These are phyloP conservation scores for Annulohypoxylon truncatum DNA, from an alignment of 2,329 filamentous ascomycete genomes.

Conservation along the genomic window DNA sequence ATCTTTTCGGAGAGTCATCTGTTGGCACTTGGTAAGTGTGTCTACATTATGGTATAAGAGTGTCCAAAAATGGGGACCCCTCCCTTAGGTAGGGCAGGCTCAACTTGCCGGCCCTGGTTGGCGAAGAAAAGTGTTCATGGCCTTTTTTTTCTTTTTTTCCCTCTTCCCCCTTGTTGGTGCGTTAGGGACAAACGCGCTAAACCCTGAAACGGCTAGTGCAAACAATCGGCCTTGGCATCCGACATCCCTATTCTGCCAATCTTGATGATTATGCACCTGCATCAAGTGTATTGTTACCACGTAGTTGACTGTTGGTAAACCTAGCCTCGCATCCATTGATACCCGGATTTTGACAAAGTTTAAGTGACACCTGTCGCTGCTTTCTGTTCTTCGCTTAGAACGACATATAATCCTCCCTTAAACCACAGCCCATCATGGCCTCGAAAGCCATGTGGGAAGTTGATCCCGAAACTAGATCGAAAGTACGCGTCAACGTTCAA, in stretches of 20 bases:
- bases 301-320: constrained; percentile 17
- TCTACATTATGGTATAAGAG: too few species aligned
- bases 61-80: too few species aligned
- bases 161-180: background rate
- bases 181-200: constrained; percentile 13
- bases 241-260: constrained; percentile 33
- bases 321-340: background rate
- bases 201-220: constrained; percentile 17
- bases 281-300: constrained; percentile 30
- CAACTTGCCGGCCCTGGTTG: background rate
- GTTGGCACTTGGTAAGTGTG: too few species aligned
- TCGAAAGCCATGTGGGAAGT: constrained; percentile 97
- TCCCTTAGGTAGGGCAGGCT: background rate
- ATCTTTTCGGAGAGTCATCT: too few species aligned
- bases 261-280: constrained; percentile 14
- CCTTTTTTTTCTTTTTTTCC: background rate
- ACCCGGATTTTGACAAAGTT: constrained; percentile 4
- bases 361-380: background rate
- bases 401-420: constrained; percentile 7
- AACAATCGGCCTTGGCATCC: constrained; percentile 28
- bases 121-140: background rate
- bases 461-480: constrained; percentile 94
- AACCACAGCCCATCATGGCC: constrained; percentile 58
- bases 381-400: background rate
- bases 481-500: constrained; percentile 66